Percentiles rank a stretch among this genome's conserved stretches.
Conservation (phyloP, 495 filamentous ascomycete species). For the Hyphodiscus hymeniophilus region DNA sequence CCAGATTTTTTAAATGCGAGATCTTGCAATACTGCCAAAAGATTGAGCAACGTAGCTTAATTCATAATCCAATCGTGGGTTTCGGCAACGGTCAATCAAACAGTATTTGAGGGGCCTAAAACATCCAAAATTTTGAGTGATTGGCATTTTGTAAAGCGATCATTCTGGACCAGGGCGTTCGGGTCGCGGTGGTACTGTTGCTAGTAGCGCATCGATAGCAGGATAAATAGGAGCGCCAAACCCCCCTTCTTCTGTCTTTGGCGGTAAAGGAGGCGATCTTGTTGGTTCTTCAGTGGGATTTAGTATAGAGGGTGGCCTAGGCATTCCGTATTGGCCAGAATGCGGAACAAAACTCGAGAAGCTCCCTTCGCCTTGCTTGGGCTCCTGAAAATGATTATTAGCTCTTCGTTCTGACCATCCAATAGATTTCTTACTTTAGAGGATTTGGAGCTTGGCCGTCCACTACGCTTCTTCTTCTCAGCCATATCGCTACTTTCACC, state of each 20-base stretch:
- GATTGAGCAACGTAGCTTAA: too few species aligned
- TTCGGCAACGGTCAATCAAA: too few species aligned
- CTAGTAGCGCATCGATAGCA: not conserved
- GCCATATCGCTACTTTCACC: not conserved
- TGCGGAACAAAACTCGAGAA: not conserved
- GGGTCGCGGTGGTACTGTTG: not conserved
- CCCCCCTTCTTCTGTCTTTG: not conserved
- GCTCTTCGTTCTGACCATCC: not conserved
- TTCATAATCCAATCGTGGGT: too few species aligned
- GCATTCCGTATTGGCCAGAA: not conserved
- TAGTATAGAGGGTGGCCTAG: not conserved
- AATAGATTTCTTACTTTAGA: not conserved
- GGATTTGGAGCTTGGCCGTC: not conserved
- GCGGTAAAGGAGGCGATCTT: not conserved
- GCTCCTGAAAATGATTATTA: not conserved
- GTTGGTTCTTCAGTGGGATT: not conserved
- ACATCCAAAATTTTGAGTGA: too few species aligned
- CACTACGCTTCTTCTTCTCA: not conserved
- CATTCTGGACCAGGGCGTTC: not conserved
- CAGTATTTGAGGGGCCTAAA: too few species aligned
- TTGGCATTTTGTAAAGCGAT: too few species aligned
- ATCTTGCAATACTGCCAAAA: too few species aligned
- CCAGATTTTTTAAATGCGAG: too few species aligned
- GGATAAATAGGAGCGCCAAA: not conserved
- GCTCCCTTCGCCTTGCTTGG: slow-evolving; percentile 4